These are phyloP conservation scores for Hypoxylon fuscum DNA, from an alignment of 495 filamentous ascomycete species.

Conservation along the genomic window DNA sequence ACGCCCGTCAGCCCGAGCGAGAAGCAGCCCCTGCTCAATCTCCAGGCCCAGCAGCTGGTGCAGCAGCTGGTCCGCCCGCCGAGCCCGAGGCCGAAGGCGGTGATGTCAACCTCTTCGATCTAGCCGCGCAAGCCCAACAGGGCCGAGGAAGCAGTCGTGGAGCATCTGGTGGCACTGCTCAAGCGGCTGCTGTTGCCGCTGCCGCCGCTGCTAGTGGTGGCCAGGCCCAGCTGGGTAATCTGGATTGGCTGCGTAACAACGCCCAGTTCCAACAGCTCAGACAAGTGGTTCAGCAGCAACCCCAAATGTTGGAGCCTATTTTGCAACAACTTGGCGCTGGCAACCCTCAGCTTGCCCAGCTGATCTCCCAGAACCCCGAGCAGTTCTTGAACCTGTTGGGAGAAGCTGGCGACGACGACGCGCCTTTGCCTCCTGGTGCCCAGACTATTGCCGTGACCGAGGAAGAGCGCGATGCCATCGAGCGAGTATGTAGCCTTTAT, in stretches of 20 bases:
- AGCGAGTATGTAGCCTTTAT: conserved; percentile 72
- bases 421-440: conserved; percentile 82
- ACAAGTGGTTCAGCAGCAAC: conserved; percentile 95
- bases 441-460: conserved; percentile 92
- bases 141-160: conserved; percentile 65
- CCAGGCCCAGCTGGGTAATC: conserved; percentile 73
- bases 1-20: conserved; percentile 64
- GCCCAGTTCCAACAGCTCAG: conserved; percentile 97
- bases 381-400: conserved; percentile 89
- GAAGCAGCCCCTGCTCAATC: conserved; percentile 49
- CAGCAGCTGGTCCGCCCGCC: conserved; percentile 47
- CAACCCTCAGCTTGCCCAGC: conserved; percentile 90
- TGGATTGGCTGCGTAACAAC: conserved; percentile 96
- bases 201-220: conserved; percentile 62
- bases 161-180: conserved; percentile 43
- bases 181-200: conserved; percentile 55
- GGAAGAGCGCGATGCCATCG: conserved; percentile 95
- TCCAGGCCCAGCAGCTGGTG: conserved; percentile 43
- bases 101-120: conserved; percentile 91
- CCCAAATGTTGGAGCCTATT: conserved; percentile 97
- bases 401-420: conserved; percentile 80
- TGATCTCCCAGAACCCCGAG: conserved; percentile 90
- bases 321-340: conserved; percentile 94
- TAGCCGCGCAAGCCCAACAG: conserved; percentile 80
- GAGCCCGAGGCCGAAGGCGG: conserved; percentile 69